Percentiles rank a stretch among this genome's conserved stretches.
phyloP scores from a whole-genome alignment of 129 eudicot species.

The Oenanthe sinensis region DNA sequence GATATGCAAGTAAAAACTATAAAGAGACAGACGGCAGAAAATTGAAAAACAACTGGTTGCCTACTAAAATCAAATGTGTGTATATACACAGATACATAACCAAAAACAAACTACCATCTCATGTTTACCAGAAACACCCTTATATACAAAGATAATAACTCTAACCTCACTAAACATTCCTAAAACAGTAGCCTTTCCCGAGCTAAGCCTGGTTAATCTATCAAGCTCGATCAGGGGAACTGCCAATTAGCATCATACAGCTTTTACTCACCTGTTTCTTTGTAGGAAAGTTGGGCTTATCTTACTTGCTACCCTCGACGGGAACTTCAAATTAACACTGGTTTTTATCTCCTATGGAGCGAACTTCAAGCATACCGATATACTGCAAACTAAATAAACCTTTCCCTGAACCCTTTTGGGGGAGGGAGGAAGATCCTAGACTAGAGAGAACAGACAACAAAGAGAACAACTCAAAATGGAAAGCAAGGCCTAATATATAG shows the following conservation, averaged over 20 bases:
- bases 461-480: slow-evolving; percentile 8
- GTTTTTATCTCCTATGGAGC: background rate
- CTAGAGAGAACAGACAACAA: background rate
- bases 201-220: slow-evolving; percentile 9
- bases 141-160: slow-evolving; percentile 1
- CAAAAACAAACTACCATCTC: background rate
- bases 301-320: background rate
- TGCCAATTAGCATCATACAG: background rate
- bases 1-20: background rate
- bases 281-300: background rate
- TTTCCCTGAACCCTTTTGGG: background rate
- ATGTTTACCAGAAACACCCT: slow-evolving; percentile 11
- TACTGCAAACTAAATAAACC: background rate
- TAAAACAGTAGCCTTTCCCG: slow-evolving; percentile 3
- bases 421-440: background rate
- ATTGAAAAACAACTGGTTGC: background rate
- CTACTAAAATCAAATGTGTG: background rate
- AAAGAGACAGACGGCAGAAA: background rate
- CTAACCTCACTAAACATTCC: slow-evolving; percentile 5
- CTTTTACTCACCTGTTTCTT: background rate
- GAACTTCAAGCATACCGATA: background rate
- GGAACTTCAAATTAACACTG: background rate
- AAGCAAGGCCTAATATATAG: no score
- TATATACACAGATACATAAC: background rate
- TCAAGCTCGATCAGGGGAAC: background rate